These are phyloP conservation scores for Boletellus sp. DNA, from an alignment of 768 basidiomycete species.

Conservation along the genomic window DNA sequence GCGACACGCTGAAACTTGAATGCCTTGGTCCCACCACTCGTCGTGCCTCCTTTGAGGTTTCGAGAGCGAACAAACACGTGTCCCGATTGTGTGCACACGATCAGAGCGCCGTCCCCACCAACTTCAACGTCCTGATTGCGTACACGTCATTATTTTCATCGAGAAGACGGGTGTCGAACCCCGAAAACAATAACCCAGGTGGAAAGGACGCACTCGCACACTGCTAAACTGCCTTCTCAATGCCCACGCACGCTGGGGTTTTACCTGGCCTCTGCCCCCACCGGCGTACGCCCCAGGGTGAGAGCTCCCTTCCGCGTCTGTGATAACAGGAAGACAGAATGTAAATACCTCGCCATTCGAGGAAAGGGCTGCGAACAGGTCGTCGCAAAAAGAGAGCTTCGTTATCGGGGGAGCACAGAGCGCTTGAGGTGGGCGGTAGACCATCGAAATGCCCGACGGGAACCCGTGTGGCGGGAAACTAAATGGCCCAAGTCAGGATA, in stretches of 20 bases:
- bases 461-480: constrained; percentile 79
- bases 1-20: constrained; percentile 80
- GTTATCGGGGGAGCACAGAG: constrained; percentile 64
- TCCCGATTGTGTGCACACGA: constrained; percentile 92
- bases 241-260: constrained; percentile 90
- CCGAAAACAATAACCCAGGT: background rate
- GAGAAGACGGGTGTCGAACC: background rate
- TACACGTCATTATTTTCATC: background rate
- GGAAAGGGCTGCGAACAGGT: constrained; percentile 77
- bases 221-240: constrained; percentile 82
- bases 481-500: background rate
- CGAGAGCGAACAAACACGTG: constrained; percentile 87
- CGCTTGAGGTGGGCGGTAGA: constrained; percentile 81
- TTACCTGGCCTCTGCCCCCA: constrained; percentile 37
- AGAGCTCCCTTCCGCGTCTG: constrained; percentile 25
- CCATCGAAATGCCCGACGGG: constrained; percentile 60
- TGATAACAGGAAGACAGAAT: constrained; percentile 49
- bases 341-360: constrained; percentile 90
- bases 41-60: constrained; percentile 30
- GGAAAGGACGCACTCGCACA: constrained; percentile 52
- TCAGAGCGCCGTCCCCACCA: constrained; percentile 81
- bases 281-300: constrained; percentile 4
- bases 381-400: constrained; percentile 78
- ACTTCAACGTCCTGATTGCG: constrained; percentile 74
- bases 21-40: constrained; percentile 38